Evolutionary conservation across 2,329 filamentous ascomycete species (phyloP).

Genomic region (Diaporthe sp.): DNA sequence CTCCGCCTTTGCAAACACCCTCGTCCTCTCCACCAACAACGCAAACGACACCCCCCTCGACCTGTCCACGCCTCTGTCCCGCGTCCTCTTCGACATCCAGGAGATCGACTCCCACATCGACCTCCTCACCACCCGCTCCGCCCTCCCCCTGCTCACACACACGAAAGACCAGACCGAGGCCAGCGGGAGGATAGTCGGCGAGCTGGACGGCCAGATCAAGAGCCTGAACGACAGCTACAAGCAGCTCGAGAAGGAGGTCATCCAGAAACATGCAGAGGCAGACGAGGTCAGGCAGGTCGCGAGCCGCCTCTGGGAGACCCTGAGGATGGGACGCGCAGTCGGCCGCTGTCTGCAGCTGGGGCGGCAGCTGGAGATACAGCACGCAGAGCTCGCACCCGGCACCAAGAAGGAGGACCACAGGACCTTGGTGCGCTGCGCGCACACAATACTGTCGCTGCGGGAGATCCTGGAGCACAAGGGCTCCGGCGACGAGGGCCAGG

Average conservation of each 20-base stretch:
- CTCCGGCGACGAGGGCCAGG: constrained; percentile 79
- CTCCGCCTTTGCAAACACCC: constrained; percentile 84
- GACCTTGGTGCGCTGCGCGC: constrained; percentile 83
- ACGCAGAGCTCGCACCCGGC: constrained; percentile 70
- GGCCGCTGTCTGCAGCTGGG: constrained; percentile 84
- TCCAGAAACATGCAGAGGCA: constrained; percentile 85
- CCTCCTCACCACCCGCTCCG: constrained; percentile 84
- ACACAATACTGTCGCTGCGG: constrained; percentile 80
- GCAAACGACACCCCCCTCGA: constrained; percentile 89
- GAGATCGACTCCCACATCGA: constrained; percentile 98
- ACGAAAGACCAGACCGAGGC: constrained; percentile 80
- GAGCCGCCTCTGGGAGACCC: constrained; percentile 81
- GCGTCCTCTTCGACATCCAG: constrained; percentile 95
- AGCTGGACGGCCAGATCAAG: constrained; percentile 83
- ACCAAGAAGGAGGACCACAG: constrained; percentile 76
- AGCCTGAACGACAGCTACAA: constrained; percentile 86
- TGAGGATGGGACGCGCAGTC: constrained; percentile 81
- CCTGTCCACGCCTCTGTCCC: constrained; percentile 91
- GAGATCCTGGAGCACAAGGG: constrained; percentile 76
- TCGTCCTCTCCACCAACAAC: constrained; percentile 93
- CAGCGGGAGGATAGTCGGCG: constrained; percentile 76
- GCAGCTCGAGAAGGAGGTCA: constrained; percentile 86
- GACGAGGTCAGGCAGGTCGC: constrained; percentile 84
- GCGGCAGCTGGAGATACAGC: constrained; percentile 87
- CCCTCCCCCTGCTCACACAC: constrained; percentile 82